These are phyloP conservation scores for Daedalea quercina DNA, from an alignment of 768 basidiomycete species.

Conservation along the genomic window DNA sequence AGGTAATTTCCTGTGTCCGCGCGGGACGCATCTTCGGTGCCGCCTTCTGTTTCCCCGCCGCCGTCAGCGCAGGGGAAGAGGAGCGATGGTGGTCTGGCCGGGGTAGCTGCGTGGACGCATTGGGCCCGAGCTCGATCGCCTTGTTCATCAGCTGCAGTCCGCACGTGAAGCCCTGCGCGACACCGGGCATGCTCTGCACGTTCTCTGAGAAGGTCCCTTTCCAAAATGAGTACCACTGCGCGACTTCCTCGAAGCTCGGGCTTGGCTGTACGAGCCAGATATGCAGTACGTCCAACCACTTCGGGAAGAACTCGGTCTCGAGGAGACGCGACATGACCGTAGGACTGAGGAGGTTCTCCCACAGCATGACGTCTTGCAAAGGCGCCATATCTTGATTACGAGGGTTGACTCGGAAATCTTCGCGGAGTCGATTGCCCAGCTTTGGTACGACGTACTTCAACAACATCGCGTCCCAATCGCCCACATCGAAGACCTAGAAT, in stretches of 20 bases:
- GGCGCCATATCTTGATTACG: constrained; percentile 84
- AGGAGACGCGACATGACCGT: constrained; percentile 80
- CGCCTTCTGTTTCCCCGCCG: constrained; percentile 28
- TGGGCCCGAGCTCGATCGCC: constrained; percentile 80
- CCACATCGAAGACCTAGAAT: constrained; percentile 59
- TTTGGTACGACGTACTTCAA: constrained; percentile 92
- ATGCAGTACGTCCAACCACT: constrained; percentile 90
- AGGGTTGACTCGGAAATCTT: constrained; percentile 87
- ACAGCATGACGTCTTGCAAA: constrained; percentile 67
- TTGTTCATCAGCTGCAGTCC: constrained; percentile 93
- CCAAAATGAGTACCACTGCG: constrained; percentile 92
- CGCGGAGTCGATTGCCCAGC: constrained; percentile 73
- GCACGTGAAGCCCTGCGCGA: constrained; percentile 76
- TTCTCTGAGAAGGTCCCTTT: constrained; percentile 69
- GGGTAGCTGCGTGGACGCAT: constrained; percentile 59
- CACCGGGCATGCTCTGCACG: constrained; percentile 56
- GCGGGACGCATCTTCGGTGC: constrained; percentile 36
- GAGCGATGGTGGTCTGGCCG: constrained; percentile 55
- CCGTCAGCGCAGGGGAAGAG: constrained; percentile 18
- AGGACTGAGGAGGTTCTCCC: constrained; percentile 67
- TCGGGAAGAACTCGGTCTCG: constrained; percentile 92
- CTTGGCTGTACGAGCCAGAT: constrained; percentile 89
- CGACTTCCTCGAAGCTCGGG: constrained; percentile 88
- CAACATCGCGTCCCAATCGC: constrained; percentile 88
- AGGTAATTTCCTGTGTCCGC: constrained; percentile 78